Evolutionary conservation across 2,329 filamentous ascomycete species (phyloP), one percentile per base, ranked within the genome.

Genomic region (Colletotrichum chlorophyti): DNA sequence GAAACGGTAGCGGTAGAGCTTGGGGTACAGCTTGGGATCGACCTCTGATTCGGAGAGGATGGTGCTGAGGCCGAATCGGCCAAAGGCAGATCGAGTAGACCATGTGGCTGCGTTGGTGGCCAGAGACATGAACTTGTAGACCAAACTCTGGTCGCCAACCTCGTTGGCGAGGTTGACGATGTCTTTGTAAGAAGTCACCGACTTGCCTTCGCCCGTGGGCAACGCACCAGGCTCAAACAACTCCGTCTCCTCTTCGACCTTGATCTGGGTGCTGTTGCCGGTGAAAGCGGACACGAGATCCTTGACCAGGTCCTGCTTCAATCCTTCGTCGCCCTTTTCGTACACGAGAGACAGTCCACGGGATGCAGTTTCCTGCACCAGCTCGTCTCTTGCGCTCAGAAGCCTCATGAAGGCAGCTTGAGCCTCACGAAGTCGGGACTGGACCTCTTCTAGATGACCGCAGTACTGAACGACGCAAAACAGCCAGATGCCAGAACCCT

Each of bases 91-190:
- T 47, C 95, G 86, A n/a, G 93, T 96, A 2, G 93, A 94, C 95
- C 95, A 99, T 14, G 96, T 96, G 1, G 93, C 93, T 43, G 96
- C 96, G 68, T 97, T 97, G 2, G 93, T 92, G 3, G 95, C 95
- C 65, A 99, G 82, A 1, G 93, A 94, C 95, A 99, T 99, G 76
- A 99, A 98, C 61, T 93, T 92, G 78, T 99, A 99, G 1, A 98
- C 91, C n/a, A 99, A 80, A 65, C 91, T 93, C 58, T 95, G 94
- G 68, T 99, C 94, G 10, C 95, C 95, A 29, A 97, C 93, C 75
- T 99, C 95, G 38, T 94, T 91, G n/a, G 95, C 95, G 43, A 99
- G 80, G 65, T 83, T 95, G 73, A 99, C 91, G 64, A 99, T 98
- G 69, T 99, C 95, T 70, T 96, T 97, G 78, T 99, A 99, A 0